Evolutionary conservation across 1,139 yeast species (phyloP).

Genomic region (Magnusiomyces suaveolens): DNA sequence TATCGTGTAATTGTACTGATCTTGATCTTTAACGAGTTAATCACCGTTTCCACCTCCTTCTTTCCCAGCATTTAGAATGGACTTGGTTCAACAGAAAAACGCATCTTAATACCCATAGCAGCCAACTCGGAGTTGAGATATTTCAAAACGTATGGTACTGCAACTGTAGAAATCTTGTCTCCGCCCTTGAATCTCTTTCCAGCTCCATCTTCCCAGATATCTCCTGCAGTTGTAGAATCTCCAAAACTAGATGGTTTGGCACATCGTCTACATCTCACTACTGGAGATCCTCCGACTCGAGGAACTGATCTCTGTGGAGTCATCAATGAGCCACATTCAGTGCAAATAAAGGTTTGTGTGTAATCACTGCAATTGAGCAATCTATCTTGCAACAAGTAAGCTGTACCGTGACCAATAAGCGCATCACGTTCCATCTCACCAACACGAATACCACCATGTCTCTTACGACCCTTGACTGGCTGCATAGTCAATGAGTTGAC

Average conservation of each 20-base stretch:
- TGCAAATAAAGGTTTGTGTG: slow-evolving; percentile 82
- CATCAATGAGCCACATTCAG: slow-evolving; percentile 84
- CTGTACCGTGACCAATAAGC: slow-evolving; percentile 96
- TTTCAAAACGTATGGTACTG: slow-evolving; percentile 92
- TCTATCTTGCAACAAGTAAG: slow-evolving; percentile 90
- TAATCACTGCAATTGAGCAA: slow-evolving; percentile 92
- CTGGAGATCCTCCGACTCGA: slow-evolving; percentile 70
- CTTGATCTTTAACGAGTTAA: too few species aligned
- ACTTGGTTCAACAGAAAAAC: slow-evolving; percentile 55
- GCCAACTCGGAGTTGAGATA: slow-evolving; percentile 91
- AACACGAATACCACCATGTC: slow-evolving; percentile 98
- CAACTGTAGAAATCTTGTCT: slow-evolving; percentile 81
- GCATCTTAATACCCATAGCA: slow-evolving; percentile 96
- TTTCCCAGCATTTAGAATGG: background rate
- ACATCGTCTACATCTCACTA: slow-evolving; percentile 85
- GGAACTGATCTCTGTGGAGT: slow-evolving; percentile 89
- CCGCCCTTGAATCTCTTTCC: slow-evolving; percentile 92
- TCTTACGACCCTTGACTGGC: slow-evolving; percentile 98
- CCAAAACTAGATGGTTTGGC: slow-evolving; percentile 33
- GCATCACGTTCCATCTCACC: slow-evolving; percentile 99
- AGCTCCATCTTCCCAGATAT: slow-evolving; percentile 95
- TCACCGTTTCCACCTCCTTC: too few species aligned
- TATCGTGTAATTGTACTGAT: background rate
- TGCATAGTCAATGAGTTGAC: slow-evolving; percentile 96
- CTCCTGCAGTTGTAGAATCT: slow-evolving; percentile 37